Base-by-base conservation (phyloP, 495 filamentous ascomycete species). In the Talaromyces liani region DNA sequence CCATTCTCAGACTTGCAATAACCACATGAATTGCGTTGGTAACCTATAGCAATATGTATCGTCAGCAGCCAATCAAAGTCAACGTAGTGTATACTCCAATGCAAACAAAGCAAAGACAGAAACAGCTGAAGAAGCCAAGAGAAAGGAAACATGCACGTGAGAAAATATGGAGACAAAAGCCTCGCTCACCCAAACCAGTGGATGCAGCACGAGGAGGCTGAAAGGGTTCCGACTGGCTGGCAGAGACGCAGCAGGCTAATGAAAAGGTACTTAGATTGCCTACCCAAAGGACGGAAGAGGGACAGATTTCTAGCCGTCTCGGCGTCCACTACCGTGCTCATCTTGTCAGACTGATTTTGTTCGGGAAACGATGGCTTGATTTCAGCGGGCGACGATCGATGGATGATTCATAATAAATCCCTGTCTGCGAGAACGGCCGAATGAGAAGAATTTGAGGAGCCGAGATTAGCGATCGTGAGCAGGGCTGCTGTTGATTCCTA, bases 1-100 rank as follows among this genome's bases (percentile, higher is more conserved):
- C 80, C 80, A 72, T 77, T 68, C 45, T 77, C 69, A 45, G 77
- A 78, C 72, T 83, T 83, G 72, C 82, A 85, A 71, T 85, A 85
- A 63, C 82, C 82, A 69, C 82, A 85, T 27, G 75, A 73, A 62
- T 78, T 79, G 49, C 74, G 77, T 66, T 81, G 79, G 68, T 82
- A 82, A 60, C 80, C 80, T 82, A 67, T 31, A 7, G 31, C 14
- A 34, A n/a, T 9, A 16, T 22, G 24, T 54, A 54, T 54, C 7
- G 18, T 25, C 49, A 16, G 22, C 53, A 56, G 7, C 45, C 45
- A 49, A 49, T 49, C 1, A 49, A 9, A 9, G 18, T 54, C 12
- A 18, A 6, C 18, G 0, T 25, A 25, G 3, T 14, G 12, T 12
- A 54, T 22, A 54, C 49, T 25, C 16, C 55, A 58, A 59, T 41